Base-by-base conservation (phyloP, 495 filamentous ascomycete genomes). In the Aspergillus baeticus region DNA sequence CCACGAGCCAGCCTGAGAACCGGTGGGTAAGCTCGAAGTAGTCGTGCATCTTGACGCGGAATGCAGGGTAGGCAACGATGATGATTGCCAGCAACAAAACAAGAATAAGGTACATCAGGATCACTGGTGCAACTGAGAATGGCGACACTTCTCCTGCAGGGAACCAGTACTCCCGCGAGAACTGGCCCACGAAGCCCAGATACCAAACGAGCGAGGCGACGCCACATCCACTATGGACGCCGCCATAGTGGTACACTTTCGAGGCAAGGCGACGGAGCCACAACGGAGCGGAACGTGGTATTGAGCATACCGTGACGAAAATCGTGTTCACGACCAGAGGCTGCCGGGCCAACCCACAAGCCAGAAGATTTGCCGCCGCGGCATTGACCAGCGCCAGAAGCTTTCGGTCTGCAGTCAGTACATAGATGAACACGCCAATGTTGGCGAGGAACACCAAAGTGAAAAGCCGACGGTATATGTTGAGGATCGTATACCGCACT, bases 221-320 rank as follows among this genome's bases (percentile, higher is more conserved):
- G 18, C 85, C 88, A 46, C 86, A 87, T 17, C 87, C 87, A 59
- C 81, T 87, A 63, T 92, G 89, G 7, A 90, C 76, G 14, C 90
- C 90, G 26, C 90, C 90, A 66, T 87, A 87, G 37, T 89, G 84
- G 65, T 90, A 92, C 3, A 90, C 77, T 61, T 91, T 90, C 26
- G 88, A 86, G 0, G 82, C 78, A n/a, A 84, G 71, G 0, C 77
- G 78, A 29, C 89, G 86, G 39, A 89, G 69, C 35, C 76, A 70
- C 34, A 90, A 71, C 0, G 89, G 89, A 29, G 81, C 79, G 5
- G 75, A 81, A 44, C 77, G 73, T 0, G 88, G 85, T 53, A 87
- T 72, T 10, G 74, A 78, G 54, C 74, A 77, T 54, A 83, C 86
- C 26, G 86, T 59, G 50, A 72, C 69, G 63, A 88, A 92, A 26